Evolutionary conservation across 805 yeast species (phyloP), one percentile per base, ranked within the genome.

Genomic region (Hanseniaspora mollemarum): DNA sequence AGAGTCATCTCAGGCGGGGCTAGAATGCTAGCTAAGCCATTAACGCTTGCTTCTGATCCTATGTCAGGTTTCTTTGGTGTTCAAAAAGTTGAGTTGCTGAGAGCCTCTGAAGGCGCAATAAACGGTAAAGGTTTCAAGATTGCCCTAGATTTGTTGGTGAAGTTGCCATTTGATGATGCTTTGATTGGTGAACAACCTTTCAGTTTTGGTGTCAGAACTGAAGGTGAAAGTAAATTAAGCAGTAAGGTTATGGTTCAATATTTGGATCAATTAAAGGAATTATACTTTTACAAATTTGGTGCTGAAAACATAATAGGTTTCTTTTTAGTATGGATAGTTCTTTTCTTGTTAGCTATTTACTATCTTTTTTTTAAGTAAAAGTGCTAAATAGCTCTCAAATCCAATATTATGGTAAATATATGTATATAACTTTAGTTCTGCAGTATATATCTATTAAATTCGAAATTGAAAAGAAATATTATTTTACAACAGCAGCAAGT

Each of bases 61-160:
- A 73, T 73, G 77, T 67, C 72, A 58, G 77, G 77, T 15, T 73
- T 71, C 60, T 73, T 73, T 54, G 77, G 77, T 40, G 59, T 73
- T 46, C 77, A 72, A 56, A 72, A 70, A 59, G 64, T 68, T 54
- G 72, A 71, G 52, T 59, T 73, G 46, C 43, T 58, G 7, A 54
- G 59, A 48, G 69, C 71, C n/a, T 54, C 59, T 24, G 57, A 61
- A 26, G 61, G 62, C 42, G 62, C 64, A 26, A 63, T 72, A 56
- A 65, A 69, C 54, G 66, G 71, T 26, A 66, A 68, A 50, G 77
- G 77, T 38, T 73, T 73, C 66, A 73, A 73, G 57, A 71, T 73
- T 50, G 77, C 77, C 19, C 60, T 73, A 41, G 77, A 73, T 53
- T 60, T 73, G 40, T 58, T 73, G 48, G 75, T 74, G 19, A 73